Base-by-base conservation (phyloP, 106 monocot genomes). In the Acorus calamus region DNA sequence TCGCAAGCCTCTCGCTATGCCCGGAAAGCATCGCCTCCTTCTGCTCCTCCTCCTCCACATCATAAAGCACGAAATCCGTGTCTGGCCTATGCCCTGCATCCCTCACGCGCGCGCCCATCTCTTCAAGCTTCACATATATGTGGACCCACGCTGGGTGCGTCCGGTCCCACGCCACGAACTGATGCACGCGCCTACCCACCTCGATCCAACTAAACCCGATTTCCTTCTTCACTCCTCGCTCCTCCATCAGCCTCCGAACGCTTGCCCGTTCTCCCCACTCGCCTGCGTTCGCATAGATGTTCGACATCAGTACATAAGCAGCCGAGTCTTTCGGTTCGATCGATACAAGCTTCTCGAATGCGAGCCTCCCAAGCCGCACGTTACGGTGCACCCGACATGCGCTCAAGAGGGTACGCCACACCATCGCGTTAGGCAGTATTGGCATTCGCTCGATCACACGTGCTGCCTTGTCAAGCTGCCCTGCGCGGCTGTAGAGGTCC, bases 181-280 rank as follows among this genome's bases (percentile, higher is more conserved):
- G 81, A 73, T 89, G 89, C 52, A 86, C 77, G 54, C 79, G 89
- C 77, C 74, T 77, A 79, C 81, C 89, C 11, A 86, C 68, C 76
- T 94, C 89, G 66, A 94, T 89, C 93, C 93, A 94, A 62, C 89
- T 94, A 54, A 64, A 74, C 5, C 89, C 93, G 47, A 86, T 86
- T 78, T 89, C 93, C 63, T 94, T 94, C 73, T 89, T 94, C 65
- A 94, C 89, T n/a, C 77, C 79, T 56, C 74, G 76, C 6, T 69
- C 78, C 55, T 86, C 83, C 93, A 94, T 94, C 64, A 84, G 45
- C 74, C 68, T 78, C 66, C 93, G 71, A 6, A 89, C 55, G 43
- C 49, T 60, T 8, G 66, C 72, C 42, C 81, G 74, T 58, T 94
- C 83, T 6, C 66, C 66, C 93, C 93, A 94, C 55, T 69, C 74